Base-by-base conservation (phyloP, 345 rosid species). In the Sonneratia alba region DNA sequence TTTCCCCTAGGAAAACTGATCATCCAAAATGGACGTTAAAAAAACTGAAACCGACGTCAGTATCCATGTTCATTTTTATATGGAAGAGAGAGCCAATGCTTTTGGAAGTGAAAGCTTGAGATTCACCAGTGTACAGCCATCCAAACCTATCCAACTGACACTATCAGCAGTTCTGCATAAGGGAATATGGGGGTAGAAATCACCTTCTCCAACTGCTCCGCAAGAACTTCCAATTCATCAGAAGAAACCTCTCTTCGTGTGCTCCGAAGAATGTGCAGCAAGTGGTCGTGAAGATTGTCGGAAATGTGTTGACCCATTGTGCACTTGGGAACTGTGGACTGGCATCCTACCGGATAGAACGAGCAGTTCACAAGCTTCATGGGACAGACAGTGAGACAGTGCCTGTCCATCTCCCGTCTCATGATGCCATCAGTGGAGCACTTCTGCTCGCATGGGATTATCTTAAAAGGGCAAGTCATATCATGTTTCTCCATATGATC, bases 341-440 rank as follows among this genome's bases (percentile, higher is more conserved):
- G 79, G 80, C 99, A 95, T 36, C 99, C 97, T 66, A 87, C 84
- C 18, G 83, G 74, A 75, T 78, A 90, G 78, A 95, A 91, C 53
- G 95, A 89, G 78, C 99, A 95, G 69, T 84, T 90, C 40, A 84
- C 88, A 69, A 82, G 89, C 86, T 90, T 95, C 97, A 91, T 89
- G 11, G 86, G 87, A 77, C 97, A 94, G 16, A 83, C 81, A 4
- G 97, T 95, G 37, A 95, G 89, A 78, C 99, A 91, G 76, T 91
- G 99, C 73, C 90, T 77, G 76, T 91, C 97, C 99, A 91, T 91
- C 24, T 85, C 93, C 0, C 88, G 93, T 74, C 97, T 85, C 96
- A 90, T 85, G 69, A 91, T 78, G 72, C 70, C 68, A 34, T 79
- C 85, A 2, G 86, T 76, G 38, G 66, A 24, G 77, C 99, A 92